Base-by-base conservation (phyloP, 1,284 basidiomycete species). In the Cystobasidium sp. region DNA sequence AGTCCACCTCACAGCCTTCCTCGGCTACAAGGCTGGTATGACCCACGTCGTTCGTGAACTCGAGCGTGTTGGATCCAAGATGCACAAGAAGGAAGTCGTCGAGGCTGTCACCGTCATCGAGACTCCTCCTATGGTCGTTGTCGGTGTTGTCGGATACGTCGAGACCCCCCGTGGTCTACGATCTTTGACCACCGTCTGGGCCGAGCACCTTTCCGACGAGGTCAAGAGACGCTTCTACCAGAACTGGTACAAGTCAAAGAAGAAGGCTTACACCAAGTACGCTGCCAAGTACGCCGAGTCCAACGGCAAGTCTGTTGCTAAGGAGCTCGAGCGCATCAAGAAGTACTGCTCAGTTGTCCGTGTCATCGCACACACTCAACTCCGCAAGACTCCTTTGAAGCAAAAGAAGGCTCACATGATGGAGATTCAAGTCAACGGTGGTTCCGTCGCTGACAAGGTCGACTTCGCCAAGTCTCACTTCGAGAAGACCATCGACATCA, bases 1-100 rank as follows among this genome's bases (percentile, higher is more conserved):
- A 75, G 94, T 97, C 78, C 97, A 99, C 86, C 88, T 99, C 85
- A 99, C 97, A 81, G 97, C 97, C 80, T 87, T 92, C 84, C 90
- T 99, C 89, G 97, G 96, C 81, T 99, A 97, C 92, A 99, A 99
- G 90, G 97, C 96, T 80, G 97, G 97, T 83, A 99, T 99, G 97
- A 97, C 94, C 85, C 97, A 99, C 85, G 88, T 99, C 82, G 96
- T 99, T 78, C 93, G 97, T 84, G 97, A 99, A 84, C 92, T 99
- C 81, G 97, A 99, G 86, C 93, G 96, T 84, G 95, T 96, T 74
- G 97, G 96, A 80, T 5, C 82, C 94, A 93, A 97, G 87, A 96
- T 97, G 94, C 94, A 97, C 91, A 97, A 97, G 87, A 91, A 93
- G 84, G 97, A 99, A 86, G 91, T 99, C 78, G 97, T 99, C 79